These are phyloP conservation scores for Choricystis sp. DNA, from an alignment of 139 green algal species.

Conservation along the genomic window DNA sequence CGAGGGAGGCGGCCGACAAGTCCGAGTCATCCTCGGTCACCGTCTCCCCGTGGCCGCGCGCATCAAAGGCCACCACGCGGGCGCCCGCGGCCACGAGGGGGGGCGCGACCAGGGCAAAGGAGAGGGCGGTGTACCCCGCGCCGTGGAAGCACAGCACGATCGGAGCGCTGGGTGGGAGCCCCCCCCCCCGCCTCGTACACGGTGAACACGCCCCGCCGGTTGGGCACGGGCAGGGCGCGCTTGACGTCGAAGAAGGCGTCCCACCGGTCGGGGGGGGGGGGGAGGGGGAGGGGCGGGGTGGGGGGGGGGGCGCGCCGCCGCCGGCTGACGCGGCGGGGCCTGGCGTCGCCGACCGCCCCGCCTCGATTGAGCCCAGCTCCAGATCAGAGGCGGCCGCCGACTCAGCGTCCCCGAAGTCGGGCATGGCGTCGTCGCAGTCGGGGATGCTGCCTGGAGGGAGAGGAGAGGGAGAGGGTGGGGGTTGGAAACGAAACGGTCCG, in stretches of 20 bases:
- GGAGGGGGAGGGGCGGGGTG: too few species aligned
- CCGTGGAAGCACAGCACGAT: conserved; percentile 67
- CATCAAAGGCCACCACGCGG: conserved; percentile 53
- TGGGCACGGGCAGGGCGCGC: neutral
- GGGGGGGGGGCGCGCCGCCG: too few species aligned
- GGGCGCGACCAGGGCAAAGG: conserved; percentile 58
- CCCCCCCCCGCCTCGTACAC: conserved; percentile 60
- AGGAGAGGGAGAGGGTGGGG: too few species aligned
- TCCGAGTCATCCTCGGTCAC: conserved; percentile 30
- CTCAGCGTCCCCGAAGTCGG: too few species aligned
- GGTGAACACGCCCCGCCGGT: conserved; percentile 31
- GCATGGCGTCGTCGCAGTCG: too few species aligned
- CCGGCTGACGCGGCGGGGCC: too few species aligned
- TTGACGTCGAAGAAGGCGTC: conserved; percentile 11
- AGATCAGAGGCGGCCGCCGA: too few species aligned
- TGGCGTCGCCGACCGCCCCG: too few species aligned
- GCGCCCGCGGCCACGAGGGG: conserved; percentile 20
- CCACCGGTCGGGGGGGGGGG: conserved; percentile 2
- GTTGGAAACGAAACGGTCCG: too few species aligned
- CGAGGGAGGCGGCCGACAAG: conserved; percentile 46
- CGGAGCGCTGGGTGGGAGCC: conserved; percentile 16
- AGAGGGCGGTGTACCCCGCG: conserved; percentile 68
- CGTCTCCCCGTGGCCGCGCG: conserved; percentile 59
- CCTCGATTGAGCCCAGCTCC: too few species aligned
- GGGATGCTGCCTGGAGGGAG: too few species aligned